Base-by-base conservation (phyloP, 345 rosid species). In the Turnera subulata region DNA sequence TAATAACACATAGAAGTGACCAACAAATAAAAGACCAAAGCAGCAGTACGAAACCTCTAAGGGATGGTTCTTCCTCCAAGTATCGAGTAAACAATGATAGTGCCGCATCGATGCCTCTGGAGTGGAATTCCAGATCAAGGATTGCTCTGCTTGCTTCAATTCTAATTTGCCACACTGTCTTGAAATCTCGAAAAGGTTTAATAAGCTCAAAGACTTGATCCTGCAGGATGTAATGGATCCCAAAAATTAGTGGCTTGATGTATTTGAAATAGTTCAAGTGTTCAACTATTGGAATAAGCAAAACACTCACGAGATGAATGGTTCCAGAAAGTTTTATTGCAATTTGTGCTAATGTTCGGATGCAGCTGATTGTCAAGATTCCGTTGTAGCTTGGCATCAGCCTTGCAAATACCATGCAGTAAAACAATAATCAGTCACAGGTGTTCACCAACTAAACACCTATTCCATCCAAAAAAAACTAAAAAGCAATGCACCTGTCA, bases 371-470 rank as follows among this genome's bases (percentile, higher is more conserved):
- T 46, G 94, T 89, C 80, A 93, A 81, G 54, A 87, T 84, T 61
- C 99, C 97, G 63, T 85, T 93, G 80, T 87, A 82, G 76, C 99
- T 89, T 42, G 94, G 95, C 94, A 89, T 89, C 78, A 93, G 71
- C 87, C 97, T 92, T 69, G 58, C 46, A 55, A 51, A 72, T 24
- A 26, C 19, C 53, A 65, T 50, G 55, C 15, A 14, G 17, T 51
- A 40, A 55, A 8, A 46, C 42, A 69, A 13, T 12, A 50, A 54
- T 50, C 33, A 53, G 56, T 45, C 18, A 19, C 43, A 60, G 53
- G 21, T 45, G 46, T 26, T 15, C 14, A 42, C 2, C 5, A 42
- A 42, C n/a, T n/a, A 42, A 8, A 2, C 4, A 9, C 12, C 12
- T 4, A 33, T 29, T 24, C 22, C 53, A 63, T 49, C 20, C n/a